These are phyloP conservation scores for Tremellales sp. DNA, from an alignment of 1,284 basidiomycete genomes.

Conservation along the genomic window DNA sequence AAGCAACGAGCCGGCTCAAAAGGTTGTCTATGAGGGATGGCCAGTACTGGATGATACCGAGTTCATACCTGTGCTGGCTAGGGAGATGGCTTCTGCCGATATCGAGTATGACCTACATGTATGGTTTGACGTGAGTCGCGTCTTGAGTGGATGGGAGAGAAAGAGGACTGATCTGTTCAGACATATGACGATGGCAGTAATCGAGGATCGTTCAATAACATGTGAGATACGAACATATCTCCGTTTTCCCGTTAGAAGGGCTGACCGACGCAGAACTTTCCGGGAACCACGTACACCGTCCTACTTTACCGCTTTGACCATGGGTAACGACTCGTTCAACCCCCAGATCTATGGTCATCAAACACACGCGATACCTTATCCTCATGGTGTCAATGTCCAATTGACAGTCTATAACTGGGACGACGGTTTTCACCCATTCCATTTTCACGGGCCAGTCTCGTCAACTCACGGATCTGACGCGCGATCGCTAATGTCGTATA, in stretches of 20 bases:
- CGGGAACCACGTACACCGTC: slow-evolving; percentile 59
- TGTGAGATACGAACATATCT: background rate
- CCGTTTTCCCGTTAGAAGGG: slow-evolving; percentile 32
- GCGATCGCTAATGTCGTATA: slow-evolving; percentile 27
- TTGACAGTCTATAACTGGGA: slow-evolving; percentile 76
- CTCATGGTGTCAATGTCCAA: slow-evolving; percentile 72
- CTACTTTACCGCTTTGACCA: slow-evolving; percentile 67
- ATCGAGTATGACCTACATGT: slow-evolving; percentile 46
- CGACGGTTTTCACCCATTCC: slow-evolving; percentile 51
- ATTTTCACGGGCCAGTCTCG: slow-evolving; percentile 44
- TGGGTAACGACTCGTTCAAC: slow-evolving; percentile 68
- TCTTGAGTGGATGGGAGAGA: too few species aligned
- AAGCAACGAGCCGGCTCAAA: slow-evolving; percentile 15
- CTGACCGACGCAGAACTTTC: slow-evolving; percentile 46
- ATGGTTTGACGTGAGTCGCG: slow-evolving; percentile 44
- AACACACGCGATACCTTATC: slow-evolving; percentile 65
- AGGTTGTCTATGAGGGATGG: slow-evolving; percentile 21
- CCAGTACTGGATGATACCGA: slow-evolving; percentile 48
- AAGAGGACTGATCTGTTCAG: slow-evolving; percentile 17
- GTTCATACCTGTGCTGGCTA: slow-evolving; percentile 43
- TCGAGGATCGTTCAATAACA: slow-evolving; percentile 40
- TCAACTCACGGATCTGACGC: background rate
- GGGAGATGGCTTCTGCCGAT: slow-evolving; percentile 42
- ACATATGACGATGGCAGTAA: slow-evolving; percentile 50
- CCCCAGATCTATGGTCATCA: slow-evolving; percentile 67